Percentiles rank a stretch among this genome's conserved stretches.
phyloP scores from a whole-genome alignment of 176 grass and related monocot species.

The Pontederia crassipes region DNA sequence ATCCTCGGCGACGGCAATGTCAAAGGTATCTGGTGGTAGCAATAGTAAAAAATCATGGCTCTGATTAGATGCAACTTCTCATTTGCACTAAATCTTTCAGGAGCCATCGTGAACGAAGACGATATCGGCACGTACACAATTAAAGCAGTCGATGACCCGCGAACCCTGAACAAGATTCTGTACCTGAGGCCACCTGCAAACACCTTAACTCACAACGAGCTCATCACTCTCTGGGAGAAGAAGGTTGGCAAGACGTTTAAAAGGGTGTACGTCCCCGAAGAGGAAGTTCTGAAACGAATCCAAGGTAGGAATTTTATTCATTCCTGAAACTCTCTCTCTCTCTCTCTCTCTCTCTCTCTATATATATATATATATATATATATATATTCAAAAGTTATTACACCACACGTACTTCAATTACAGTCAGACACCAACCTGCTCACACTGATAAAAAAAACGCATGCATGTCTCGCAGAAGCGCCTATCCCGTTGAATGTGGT shows the following conservation, averaged over 20 bases:
- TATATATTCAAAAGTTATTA: neutral
- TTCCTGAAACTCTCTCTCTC: neutral
- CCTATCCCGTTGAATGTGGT: conserved; percentile 17
- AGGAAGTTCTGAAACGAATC: conserved; percentile 5
- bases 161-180: conserved; percentile 28
- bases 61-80: too few species aligned
- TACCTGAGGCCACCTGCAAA: conserved; percentile 20
- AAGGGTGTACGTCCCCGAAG: conserved; percentile 21
- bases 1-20: conserved; percentile 33
- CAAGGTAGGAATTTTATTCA: neutral
- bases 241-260: conserved; percentile 20
- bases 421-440: neutral
- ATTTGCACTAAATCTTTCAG: conserved; percentile 2
- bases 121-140: conserved; percentile 26
- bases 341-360: too few species aligned
- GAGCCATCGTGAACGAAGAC: conserved; percentile 18
- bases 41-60: too few species aligned
- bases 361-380: too few species aligned
- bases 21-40: conserved; percentile 21
- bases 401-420: neutral
- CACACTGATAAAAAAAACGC: neutral
- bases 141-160: conserved; percentile 29
- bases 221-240: conserved; percentile 35
- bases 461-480: conserved; percentile 7
- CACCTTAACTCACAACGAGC: conserved; percentile 22